phyloP scores from a whole-genome alignment of 345 rosid species.

The Gossypium australe region DNA sequence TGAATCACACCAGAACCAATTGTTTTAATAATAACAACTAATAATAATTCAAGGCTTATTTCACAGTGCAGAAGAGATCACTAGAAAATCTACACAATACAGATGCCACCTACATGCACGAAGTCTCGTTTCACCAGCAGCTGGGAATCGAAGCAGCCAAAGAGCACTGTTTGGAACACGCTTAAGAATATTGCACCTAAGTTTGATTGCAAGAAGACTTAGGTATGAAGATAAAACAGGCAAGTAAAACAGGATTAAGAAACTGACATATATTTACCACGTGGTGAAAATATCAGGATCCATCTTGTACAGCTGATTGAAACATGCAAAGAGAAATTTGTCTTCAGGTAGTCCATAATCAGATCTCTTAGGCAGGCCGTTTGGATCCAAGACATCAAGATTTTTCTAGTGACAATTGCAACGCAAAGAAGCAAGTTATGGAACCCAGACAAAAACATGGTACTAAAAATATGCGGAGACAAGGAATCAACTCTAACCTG shows the following conservation, averaged over 20 bases:
- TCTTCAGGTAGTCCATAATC: conserved; percentile 95
- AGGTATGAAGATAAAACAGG: neutral
- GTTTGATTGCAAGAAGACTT: neutral
- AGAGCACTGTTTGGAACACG: conserved; percentile 91
- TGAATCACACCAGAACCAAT: conserved; percentile 25
- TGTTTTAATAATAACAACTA: neutral
- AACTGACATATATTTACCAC: conserved; percentile 39
- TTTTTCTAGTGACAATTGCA: conserved; percentile 53
- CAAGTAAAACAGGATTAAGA: neutral
- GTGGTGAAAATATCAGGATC: conserved; percentile 89
- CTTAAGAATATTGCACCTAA: conserved; percentile 95
- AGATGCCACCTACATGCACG: conserved; percentile 54
- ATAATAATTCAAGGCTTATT: neutral
- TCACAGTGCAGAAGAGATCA: neutral
- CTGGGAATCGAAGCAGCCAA: conserved; percentile 97
- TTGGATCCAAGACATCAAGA: conserved; percentile 75
- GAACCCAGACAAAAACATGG: neutral
- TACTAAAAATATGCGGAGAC: neutral
- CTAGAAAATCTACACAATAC: neutral
- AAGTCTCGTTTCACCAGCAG: conserved; percentile 93
- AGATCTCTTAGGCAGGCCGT: conserved; percentile 62
- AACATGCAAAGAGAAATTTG: conserved; percentile 95
- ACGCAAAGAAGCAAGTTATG: neutral
- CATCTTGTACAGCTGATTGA: conserved; percentile 97
- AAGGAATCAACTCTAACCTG: conserved; percentile 45